Evolutionary conservation across 2,329 filamentous ascomycete genomes (phyloP).

Genomic region (Boeremia lycopersici): DNA sequence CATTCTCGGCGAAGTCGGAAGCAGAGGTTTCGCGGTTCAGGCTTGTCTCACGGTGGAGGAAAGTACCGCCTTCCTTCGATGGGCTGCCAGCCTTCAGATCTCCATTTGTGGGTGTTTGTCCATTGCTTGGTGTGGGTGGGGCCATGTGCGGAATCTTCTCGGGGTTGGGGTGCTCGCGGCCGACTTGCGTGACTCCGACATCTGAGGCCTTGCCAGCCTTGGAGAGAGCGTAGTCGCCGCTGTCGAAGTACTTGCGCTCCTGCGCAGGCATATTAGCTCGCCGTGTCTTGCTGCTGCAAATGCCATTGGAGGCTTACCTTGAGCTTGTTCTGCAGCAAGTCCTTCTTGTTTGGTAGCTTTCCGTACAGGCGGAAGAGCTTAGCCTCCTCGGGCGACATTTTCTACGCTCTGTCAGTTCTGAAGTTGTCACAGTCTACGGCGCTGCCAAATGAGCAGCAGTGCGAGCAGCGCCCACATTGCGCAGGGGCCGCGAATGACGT

Average conservation of each 20-base stretch:
- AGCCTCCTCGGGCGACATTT: conserved; percentile 92
- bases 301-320: conserved; percentile 61
- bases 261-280: conserved; percentile 36
- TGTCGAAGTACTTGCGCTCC: conserved; percentile 98
- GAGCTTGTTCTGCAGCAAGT: conserved; percentile 96
- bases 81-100: conserved; percentile 69
- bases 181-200: conserved; percentile 90
- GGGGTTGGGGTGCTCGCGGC: conserved; percentile 90
- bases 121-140: conserved; percentile 60
- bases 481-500: conserved; percentile 53
- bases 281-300: not conserved
- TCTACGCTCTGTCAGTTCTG: conserved; percentile 59
- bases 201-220: conserved; percentile 97
- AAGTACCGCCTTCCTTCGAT: conserved; percentile 82
- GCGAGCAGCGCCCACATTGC: conserved; percentile 11
- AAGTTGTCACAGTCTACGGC: not conserved
- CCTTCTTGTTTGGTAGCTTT: conserved; percentile 95
- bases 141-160: conserved; percentile 93
- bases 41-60: conserved; percentile 82
- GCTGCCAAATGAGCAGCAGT: conserved; percentile 8
- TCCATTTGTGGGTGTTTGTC: conserved; percentile 39
- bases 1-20: conserved; percentile 60
- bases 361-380: conserved; percentile 96
- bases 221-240: conserved; percentile 92
- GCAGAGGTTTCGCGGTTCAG: conserved; percentile 76